A percentile compares a stretch with the other conserved stretches of the same genome.
Evolutionary conservation across 495 filamentous ascomycete species (phyloP).

Genomic region (Xylaria cubensis): DNA sequence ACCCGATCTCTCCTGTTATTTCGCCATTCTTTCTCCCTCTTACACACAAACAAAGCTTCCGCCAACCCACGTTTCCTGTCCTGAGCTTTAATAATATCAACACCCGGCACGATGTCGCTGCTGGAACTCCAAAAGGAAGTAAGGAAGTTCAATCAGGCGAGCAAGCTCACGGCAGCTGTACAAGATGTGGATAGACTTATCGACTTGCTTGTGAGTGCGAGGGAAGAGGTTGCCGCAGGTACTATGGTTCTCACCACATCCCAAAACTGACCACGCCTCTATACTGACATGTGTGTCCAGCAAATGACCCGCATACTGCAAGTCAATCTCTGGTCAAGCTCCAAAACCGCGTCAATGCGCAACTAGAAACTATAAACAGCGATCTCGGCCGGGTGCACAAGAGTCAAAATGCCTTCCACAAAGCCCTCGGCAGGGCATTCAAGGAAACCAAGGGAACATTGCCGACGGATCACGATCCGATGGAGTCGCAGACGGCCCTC

Average conservation of each 20-base stretch:
- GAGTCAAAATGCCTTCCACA: conserved; percentile 79
- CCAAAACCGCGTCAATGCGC: conserved; percentile 79
- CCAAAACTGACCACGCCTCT: neutral
- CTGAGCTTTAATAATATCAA: neutral
- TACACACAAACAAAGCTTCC: neutral
- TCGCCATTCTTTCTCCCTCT: neutral
- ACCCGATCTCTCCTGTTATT: neutral
- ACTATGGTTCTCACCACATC: conserved; percentile 21
- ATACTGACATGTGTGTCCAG: conserved; percentile 27
- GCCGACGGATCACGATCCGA: conserved; percentile 82
- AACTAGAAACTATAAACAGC: conserved; percentile 78
- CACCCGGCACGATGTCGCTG: conserved; percentile 33
- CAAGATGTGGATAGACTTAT: conserved; percentile 82
- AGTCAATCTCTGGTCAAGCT: conserved; percentile 78
- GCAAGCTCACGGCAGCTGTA: conserved; percentile 74
- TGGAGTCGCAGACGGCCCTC: conserved; percentile 73
- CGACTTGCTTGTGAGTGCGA: conserved; percentile 72
- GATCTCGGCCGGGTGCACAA: conserved; percentile 81
- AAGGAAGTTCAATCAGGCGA: conserved; percentile 68
- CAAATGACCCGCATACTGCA: conserved; percentile 70
- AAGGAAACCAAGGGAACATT: conserved; percentile 57
- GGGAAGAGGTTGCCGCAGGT: conserved; percentile 74
- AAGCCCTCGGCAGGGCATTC: conserved; percentile 75
- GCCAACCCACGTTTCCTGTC: neutral
- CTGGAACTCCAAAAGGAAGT: conserved; percentile 71